A percentile compares a stretch with the other conserved stretches of the same genome.
These are phyloP conservation scores for Micractinium conductrix DNA, from an alignment of 139 green algal genomes.

Conservation along the genomic window DNA sequence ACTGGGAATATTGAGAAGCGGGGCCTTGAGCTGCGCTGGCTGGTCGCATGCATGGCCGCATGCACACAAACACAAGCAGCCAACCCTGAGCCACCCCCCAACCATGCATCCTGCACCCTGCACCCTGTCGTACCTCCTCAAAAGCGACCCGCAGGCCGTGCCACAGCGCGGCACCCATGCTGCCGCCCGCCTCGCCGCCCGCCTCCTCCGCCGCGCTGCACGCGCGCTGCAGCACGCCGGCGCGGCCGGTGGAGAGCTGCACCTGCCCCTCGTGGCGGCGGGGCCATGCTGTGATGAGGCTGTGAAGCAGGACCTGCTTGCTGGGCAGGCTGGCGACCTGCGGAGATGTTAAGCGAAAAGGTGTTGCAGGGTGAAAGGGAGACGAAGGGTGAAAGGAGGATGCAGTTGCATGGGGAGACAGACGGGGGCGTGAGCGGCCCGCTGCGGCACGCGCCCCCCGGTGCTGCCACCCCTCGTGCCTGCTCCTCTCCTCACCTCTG, in stretches of 20 bases:
- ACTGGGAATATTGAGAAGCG: no score
- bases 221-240: slow-evolving; percentile 13
- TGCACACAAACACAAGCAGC: not conserved
- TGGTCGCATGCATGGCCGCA: no score
- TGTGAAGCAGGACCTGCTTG: slow-evolving; percentile 28
- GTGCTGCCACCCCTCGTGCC: not conserved
- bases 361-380: not conserved
- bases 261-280: not conserved
- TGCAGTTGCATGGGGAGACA: no score
- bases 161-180: slow-evolving; percentile 9
- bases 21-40: no score
- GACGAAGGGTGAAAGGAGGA: no score
- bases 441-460: no score
- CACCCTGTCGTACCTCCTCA: slow-evolving; percentile 8
- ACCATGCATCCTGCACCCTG: no score
- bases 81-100: not conserved
- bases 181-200: not conserved
- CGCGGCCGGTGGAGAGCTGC: not conserved
- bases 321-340: slow-evolving; percentile 22
- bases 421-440: no score
- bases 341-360: not conserved
- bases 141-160: slow-evolving; percentile 30
- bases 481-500: not conserved
- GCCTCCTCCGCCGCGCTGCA: not conserved
- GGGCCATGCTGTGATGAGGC: not conserved